A percentile compares a stretch with the other conserved stretches of the same genome.
Conservation (phyloP, 805 yeast species). For the Wickerhamomyces bovis region DNA sequence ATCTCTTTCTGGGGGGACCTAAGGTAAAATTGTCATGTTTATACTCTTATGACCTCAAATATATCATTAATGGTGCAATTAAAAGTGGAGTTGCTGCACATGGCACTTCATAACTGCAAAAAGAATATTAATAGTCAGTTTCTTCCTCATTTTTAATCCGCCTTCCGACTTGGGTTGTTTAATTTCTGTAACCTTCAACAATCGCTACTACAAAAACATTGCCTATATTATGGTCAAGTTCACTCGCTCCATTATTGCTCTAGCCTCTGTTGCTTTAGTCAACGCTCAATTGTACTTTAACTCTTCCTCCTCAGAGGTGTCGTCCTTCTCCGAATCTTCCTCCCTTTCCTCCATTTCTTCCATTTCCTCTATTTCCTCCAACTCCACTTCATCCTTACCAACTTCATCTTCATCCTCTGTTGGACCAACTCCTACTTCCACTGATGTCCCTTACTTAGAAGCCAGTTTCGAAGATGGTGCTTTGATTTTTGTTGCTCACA, state of each 20-base stretch:
- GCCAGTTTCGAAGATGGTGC: neutral
- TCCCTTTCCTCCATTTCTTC: neutral
- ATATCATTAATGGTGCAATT: neutral
- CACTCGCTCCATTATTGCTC: neutral
- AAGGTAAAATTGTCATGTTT: neutral
- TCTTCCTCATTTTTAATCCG: neutral
- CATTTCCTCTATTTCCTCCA: neutral
- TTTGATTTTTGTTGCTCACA: neutral
- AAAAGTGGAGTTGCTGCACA: too few species aligned
- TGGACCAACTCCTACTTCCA: neutral
- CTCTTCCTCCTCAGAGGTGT: neutral
- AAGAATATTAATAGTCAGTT: neutral
- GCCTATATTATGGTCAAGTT: neutral
- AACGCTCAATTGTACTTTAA: neutral
- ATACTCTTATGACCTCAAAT: neutral
- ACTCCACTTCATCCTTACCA: neutral
- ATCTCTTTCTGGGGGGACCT: neutral
- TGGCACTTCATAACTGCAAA: too few species aligned
- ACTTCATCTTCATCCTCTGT: constrained; percentile 1
- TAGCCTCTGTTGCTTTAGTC: neutral
- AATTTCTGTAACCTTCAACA: neutral
- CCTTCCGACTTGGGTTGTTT: neutral
- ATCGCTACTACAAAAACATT: neutral
- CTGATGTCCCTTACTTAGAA: constrained; percentile 1
- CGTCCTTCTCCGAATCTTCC: neutral